A percentile compares a stretch with the other conserved stretches of the same genome.
Evolutionary conservation across 2,329 filamentous ascomycete species (phyloP).

Genomic region (Stenocarpella maydis): DNA sequence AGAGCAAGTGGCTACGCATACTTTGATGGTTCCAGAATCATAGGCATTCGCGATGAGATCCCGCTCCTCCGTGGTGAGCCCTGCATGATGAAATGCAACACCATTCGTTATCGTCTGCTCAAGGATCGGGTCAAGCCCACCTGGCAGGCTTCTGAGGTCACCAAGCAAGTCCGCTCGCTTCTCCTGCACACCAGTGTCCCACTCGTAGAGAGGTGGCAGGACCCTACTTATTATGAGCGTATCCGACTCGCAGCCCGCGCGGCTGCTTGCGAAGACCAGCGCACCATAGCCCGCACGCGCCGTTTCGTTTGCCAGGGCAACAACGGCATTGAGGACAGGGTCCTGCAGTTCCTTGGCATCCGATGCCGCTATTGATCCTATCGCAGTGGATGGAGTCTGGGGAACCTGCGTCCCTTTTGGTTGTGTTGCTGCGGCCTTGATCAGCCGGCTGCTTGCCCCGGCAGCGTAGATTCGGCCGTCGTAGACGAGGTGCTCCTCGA

Average conservation of each 20-base stretch:
- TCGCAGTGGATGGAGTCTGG: conserved; percentile 48
- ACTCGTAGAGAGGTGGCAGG: conserved; percentile 60
- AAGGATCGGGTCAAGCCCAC: conserved; percentile 71
- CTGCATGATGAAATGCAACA: conserved; percentile 79
- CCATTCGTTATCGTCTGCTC: conserved; percentile 71
- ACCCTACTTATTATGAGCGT: conserved; percentile 73
- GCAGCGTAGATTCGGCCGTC: conserved; percentile 73
- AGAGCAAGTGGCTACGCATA: conserved; percentile 80
- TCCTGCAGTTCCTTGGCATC: conserved; percentile 68
- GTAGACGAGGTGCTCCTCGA: conserved; percentile 78
- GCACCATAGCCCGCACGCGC: conserved; percentile 74
- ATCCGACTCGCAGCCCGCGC: conserved; percentile 71
- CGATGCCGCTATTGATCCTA: conserved; percentile 63
- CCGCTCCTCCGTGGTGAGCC: conserved; percentile 78
- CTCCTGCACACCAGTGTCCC: conserved; percentile 59
- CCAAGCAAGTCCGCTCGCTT: conserved; percentile 70
- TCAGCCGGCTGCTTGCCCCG: conserved; percentile 63
- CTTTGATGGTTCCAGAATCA: conserved; percentile 71
- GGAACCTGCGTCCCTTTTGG: conserved; percentile 43
- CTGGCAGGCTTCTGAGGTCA: conserved; percentile 70
- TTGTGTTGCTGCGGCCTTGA: conserved; percentile 65
- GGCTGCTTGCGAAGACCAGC: conserved; percentile 77
- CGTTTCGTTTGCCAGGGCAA: conserved; percentile 74
- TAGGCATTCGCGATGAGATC: conserved; percentile 77
- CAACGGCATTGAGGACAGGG: conserved; percentile 73